These are phyloP conservation scores for Coemansia asiatica DNA, from an alignment of 192 early-diverging fungal species.

Conservation along the genomic window DNA sequence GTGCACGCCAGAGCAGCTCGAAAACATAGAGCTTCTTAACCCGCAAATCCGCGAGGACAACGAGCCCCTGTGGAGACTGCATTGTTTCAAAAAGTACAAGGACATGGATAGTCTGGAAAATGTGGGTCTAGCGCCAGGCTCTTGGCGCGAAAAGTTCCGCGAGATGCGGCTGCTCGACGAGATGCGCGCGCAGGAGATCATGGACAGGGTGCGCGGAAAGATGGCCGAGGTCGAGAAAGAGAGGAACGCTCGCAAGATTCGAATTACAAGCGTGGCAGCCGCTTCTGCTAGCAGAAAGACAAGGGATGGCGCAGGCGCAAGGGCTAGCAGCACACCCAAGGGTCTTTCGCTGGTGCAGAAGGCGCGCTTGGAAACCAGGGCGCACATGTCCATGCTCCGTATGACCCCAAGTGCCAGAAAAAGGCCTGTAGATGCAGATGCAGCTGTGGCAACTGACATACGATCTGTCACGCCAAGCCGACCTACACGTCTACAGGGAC, in stretches of 20 bases:
- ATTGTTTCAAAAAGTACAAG: slow-evolving; percentile 21
- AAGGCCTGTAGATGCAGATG: neutral
- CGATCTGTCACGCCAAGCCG: neutral
- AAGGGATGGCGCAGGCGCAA: slow-evolving; percentile 1
- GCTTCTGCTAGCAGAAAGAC: neutral
- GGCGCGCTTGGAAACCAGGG: slow-evolving; percentile 33
- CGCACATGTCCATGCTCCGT: slow-evolving; percentile 34
- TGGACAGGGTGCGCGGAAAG: slow-evolving; percentile 33
- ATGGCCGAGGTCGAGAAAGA: slow-evolving; percentile 28
- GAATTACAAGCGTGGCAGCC: slow-evolving; percentile 5
- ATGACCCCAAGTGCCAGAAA: neutral
- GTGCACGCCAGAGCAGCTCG: slow-evolving; percentile 49
- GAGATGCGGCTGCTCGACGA: slow-evolving; percentile 37
- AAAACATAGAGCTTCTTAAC: slow-evolving; percentile 38
- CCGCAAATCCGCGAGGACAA: slow-evolving; percentile 46
- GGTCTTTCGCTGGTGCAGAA: slow-evolving; percentile 32
- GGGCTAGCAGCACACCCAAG: neutral
- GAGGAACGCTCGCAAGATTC: slow-evolving; percentile 32
- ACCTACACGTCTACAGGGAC: neutral
- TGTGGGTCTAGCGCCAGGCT: neutral
- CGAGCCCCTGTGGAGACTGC: slow-evolving; percentile 38
- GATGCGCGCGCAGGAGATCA: slow-evolving; percentile 32
- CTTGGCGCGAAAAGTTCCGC: slow-evolving; percentile 40
- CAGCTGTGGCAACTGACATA: neutral
- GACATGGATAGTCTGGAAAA: neutral